A percentile compares a stretch with the other conserved stretches of the same genome.
Conservation (phyloP, 2,329 filamentous ascomycete genomes). For the Fusarium metavorans region DNA sequence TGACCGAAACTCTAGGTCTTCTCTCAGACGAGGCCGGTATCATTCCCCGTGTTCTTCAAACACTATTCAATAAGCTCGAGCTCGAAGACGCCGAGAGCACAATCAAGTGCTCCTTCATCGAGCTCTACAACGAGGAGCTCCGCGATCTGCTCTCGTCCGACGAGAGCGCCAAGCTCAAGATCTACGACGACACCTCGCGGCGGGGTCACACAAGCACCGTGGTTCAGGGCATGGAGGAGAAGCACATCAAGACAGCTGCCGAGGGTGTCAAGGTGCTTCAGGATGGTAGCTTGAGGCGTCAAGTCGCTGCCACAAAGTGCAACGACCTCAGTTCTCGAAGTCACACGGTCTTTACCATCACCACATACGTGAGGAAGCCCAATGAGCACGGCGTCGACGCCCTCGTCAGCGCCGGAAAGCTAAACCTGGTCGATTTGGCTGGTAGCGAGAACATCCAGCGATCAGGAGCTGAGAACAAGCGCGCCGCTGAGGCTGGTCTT, state of each 20-base stretch:
- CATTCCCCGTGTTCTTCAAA: slow-evolving; percentile 89
- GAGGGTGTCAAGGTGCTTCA: slow-evolving; percentile 92
- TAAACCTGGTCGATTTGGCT: slow-evolving; percentile 96
- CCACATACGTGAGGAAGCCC: slow-evolving; percentile 86
- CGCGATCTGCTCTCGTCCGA: slow-evolving; percentile 88
- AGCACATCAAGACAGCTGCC: slow-evolving; percentile 85
- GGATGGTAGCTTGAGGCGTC: slow-evolving; percentile 89
- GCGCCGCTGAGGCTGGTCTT: slow-evolving; percentile 92
- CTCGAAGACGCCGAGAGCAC: slow-evolving; percentile 83
- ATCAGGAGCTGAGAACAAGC: slow-evolving; percentile 97
- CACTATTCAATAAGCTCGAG: slow-evolving; percentile 87
- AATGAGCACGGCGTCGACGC: slow-evolving; percentile 89
- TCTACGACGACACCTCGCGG: slow-evolving; percentile 90
- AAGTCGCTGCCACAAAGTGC: slow-evolving; percentile 99
- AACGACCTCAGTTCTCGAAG: slow-evolving; percentile 97
- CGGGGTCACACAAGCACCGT: slow-evolving; percentile 87
- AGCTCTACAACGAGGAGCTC: slow-evolving; percentile 97
- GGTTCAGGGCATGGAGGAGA: slow-evolving; percentile 98
- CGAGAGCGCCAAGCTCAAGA: slow-evolving; percentile 89
- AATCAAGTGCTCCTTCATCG: slow-evolving; percentile 98
- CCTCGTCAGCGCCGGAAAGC: slow-evolving; percentile 88
- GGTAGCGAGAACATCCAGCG: slow-evolving; percentile 98
- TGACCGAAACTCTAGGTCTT: slow-evolving; percentile 86
- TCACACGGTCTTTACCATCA: slow-evolving; percentile 97
- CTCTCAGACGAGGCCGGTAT: slow-evolving; percentile 94